Conservation (phyloP, 202 grass and related monocot genomes). For the Dendrocalamus latiflorus region DNA sequence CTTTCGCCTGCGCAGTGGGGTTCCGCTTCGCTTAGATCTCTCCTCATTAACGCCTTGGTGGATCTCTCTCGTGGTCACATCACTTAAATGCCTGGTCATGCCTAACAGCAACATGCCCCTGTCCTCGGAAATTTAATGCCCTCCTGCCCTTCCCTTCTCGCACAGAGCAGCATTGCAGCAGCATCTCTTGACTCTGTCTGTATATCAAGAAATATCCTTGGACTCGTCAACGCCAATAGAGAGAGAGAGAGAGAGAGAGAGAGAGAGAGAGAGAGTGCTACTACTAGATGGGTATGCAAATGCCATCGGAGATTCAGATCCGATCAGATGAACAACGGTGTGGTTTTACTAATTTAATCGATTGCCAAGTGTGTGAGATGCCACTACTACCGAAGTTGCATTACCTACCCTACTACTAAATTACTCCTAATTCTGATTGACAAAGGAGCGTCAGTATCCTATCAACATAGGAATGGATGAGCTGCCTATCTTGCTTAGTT, state of each 20-base stretch:
- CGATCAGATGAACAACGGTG: neutral
- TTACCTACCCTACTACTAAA: neutral
- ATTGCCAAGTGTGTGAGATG: neutral
- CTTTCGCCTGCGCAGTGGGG: constrained; percentile 10
- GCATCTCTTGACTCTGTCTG: neutral
- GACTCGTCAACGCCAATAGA: constrained; percentile 28
- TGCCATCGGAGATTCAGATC: neutral
- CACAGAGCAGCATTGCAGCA: neutral
- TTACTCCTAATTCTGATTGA: constrained; percentile 11
- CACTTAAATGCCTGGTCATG: neutral
- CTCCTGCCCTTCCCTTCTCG: neutral
- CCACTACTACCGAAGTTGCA: neutral
- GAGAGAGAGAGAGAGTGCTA: too few species aligned
- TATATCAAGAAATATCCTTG: neutral
- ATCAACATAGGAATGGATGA: neutral
- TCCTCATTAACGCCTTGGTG: constrained; percentile 25
- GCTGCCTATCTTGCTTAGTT: neutral
- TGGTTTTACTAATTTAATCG: neutral
- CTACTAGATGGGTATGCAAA: neutral
- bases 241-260: too few species aligned
- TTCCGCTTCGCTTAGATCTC: neutral
- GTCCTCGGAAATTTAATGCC: constrained; percentile 34
- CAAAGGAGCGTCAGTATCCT: neutral
- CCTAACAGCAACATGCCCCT: constrained; percentile 9
- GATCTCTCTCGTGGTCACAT: constrained; percentile 41